phyloP scores from a whole-genome alignment of 768 basidiomycete genomes.

The Leccinum aurantiacum region DNA sequence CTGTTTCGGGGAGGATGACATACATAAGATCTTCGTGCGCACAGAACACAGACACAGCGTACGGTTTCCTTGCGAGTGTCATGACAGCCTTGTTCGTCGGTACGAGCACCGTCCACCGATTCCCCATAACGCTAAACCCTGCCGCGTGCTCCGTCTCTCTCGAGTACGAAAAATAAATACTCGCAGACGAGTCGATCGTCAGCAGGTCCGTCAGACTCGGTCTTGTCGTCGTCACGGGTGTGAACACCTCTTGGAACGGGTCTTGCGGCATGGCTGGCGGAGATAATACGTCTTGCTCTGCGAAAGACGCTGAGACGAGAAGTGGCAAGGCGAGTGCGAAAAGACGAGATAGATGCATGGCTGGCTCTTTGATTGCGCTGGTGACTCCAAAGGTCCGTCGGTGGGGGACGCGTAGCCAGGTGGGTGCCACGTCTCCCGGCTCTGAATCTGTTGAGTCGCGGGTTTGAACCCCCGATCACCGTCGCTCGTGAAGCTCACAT shows the following conservation, averaged over 20 bases:
- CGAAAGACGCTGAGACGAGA: slow-evolving; percentile 30
- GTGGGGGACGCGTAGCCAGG: too few relatives aligned
- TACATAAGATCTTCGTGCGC: too few relatives aligned
- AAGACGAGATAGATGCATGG: slow-evolving; percentile 21
- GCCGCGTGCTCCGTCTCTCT: slow-evolving; percentile 65
- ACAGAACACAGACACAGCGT: too few relatives aligned
- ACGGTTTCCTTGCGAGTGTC: too few relatives aligned
- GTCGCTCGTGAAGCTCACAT: too few relatives aligned
- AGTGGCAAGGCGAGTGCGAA: slow-evolving; percentile 32
- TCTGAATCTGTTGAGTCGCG: too few relatives aligned
- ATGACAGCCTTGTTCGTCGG: too few relatives aligned
- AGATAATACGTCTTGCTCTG: slow-evolving; percentile 29
- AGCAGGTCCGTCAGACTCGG: slow-evolving; percentile 74
- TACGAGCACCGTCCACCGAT: too few relatives aligned
- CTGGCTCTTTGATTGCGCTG: neutral
- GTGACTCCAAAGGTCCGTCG: neutral
- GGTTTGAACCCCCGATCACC: too few relatives aligned
- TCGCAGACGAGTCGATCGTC: slow-evolving; percentile 70
- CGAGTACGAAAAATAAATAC: slow-evolving; percentile 84
- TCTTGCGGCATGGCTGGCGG: slow-evolving; percentile 17
- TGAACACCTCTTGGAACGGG: slow-evolving; percentile 14
- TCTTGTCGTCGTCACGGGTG: slow-evolving; percentile 41
- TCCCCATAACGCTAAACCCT: slow-evolving; percentile 22
- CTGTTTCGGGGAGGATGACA: too few relatives aligned
- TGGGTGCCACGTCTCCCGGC: too few relatives aligned